Base-by-base conservation (phyloP, 345 rosid genomes). In the Erucastrum elatum region DNA sequence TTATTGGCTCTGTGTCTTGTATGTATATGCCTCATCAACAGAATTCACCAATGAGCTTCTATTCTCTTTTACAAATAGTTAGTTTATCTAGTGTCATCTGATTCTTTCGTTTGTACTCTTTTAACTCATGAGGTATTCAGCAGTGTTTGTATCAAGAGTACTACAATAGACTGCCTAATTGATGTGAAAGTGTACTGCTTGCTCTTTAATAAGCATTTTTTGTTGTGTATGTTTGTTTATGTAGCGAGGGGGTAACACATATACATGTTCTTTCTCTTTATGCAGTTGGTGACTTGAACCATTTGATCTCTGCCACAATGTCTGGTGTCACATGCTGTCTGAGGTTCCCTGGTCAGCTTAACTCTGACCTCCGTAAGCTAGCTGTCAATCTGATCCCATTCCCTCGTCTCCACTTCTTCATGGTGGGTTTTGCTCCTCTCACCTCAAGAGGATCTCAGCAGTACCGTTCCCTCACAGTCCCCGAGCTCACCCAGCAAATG, bases 401-500 rank as follows among this genome's bases (percentile, higher is more conserved):
- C 58, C 58, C 58, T 5, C 58, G 58, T 51, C 58, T 51, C 15
- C 58, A 51, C 21, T 51, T 51, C 58, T 51, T 51, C 21, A 51
- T 51, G 58, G 58, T 51, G 58, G 58, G 58, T 51, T 51, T 51
- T 51, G 58, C 58, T 51, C 58, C 58, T n/a, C 58, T 51, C 58
- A 51, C 58, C 58, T 51, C 58, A 51, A 51, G 58, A 4, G 90
- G 96, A 0, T 91, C 96, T 2, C 91, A 91, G 71, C 91, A 91
- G 72, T 91, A 90, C 89, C 87, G 91, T 0, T 87, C 96, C 80
- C 78, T 90, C 30, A 90, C 96, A 6, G 88, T 90, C 79, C 96
- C 96, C 3, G 96, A 90, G 69, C 89, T 90, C 46, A 90, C 96
- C 15, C 96, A 89, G 41, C 93, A 90, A 82, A 90, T 89, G 96